A percentile compares a stretch with the other conserved stretches of the same genome.
Conservation (phyloP, 306 rosid genomes). For the Acmispon strigosus region DNA sequence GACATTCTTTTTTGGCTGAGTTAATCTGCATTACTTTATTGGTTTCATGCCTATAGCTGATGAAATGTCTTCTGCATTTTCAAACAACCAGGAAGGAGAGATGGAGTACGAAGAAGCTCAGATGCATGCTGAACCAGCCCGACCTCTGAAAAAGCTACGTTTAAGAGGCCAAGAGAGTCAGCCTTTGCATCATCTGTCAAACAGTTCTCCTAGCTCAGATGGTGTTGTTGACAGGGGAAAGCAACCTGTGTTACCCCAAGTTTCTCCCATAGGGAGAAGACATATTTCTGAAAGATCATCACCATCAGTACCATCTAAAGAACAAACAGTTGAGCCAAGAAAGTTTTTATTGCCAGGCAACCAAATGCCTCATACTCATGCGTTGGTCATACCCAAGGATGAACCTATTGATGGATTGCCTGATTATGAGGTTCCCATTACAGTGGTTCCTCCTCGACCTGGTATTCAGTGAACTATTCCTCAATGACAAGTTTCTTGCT, state of each 20-base stretch:
- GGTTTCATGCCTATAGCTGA: constrained; percentile 8
- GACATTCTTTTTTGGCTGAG: background rate
- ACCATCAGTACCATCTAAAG: constrained; percentile 30
- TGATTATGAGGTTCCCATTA: constrained; percentile 47
- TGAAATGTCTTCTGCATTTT: constrained; percentile 15
- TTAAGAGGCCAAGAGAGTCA: constrained; percentile 47
- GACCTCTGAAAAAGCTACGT: constrained; percentile 75
- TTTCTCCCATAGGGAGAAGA: constrained; percentile 28
- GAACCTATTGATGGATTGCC: constrained; percentile 60
- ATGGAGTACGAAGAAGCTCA: constrained; percentile 43
- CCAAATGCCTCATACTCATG: constrained; percentile 18
- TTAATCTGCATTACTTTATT: background rate
- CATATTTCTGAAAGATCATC: constrained; percentile 25
- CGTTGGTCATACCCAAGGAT: constrained; percentile 58
- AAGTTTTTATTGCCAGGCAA: constrained; percentile 20
- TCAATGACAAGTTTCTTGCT: background rate
- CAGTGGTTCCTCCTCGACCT: constrained; percentile 40
- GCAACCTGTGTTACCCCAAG: constrained; percentile 40
- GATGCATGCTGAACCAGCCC: constrained; percentile 31
- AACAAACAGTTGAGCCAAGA: constrained; percentile 33
- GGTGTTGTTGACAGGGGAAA: constrained; percentile 53
- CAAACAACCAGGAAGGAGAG: constrained; percentile 40
- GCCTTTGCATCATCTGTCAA: constrained; percentile 19
- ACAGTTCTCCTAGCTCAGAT: constrained; percentile 21
- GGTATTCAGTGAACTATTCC: constrained; percentile 36